Conservation (phyloP, 148 eudicot genomes). For the Camellia sinensis region DNA sequence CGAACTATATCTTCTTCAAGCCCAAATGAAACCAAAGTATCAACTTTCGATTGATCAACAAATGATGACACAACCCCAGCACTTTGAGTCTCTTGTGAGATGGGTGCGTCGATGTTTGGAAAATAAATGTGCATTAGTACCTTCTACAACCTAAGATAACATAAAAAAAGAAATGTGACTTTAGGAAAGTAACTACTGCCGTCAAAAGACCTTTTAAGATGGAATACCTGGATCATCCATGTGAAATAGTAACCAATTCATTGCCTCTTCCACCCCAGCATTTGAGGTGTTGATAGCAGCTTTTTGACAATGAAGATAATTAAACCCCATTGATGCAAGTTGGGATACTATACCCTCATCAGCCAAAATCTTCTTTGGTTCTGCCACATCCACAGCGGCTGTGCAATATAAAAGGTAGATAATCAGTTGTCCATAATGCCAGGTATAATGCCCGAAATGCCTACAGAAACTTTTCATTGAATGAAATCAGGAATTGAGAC, state of each 20-base stretch:
- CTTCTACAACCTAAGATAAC: no score
- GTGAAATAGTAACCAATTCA: constrained; percentile 95
- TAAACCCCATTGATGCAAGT: constrained; percentile 86
- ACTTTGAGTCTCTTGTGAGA: no score
- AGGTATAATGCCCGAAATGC: constrained; percentile 1
- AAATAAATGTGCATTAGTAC: no score
- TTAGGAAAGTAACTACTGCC: no score
- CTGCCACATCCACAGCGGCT: constrained; percentile 43
- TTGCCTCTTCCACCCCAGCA: constrained; percentile 90
- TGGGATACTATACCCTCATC: constrained; percentile 73
- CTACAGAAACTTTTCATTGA: background rate
- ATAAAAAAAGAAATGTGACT: no score
- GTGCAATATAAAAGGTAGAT: constrained; percentile 8
- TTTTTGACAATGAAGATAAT: constrained; percentile 67
- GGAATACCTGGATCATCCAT: constrained; percentile 89
- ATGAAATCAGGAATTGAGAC: no score
- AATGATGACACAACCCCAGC: no score
- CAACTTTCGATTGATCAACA: no score
- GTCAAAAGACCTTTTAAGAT: background rate
- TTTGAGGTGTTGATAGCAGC: constrained; percentile 86
- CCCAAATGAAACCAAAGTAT: no score
- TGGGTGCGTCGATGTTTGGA: no score
- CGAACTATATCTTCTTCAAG: no score
- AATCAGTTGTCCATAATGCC: background rate
- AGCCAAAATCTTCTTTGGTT: constrained; percentile 35